phyloP scores from a whole-genome alignment of 495 filamentous ascomycete species.

The Penicillium paxilli region DNA sequence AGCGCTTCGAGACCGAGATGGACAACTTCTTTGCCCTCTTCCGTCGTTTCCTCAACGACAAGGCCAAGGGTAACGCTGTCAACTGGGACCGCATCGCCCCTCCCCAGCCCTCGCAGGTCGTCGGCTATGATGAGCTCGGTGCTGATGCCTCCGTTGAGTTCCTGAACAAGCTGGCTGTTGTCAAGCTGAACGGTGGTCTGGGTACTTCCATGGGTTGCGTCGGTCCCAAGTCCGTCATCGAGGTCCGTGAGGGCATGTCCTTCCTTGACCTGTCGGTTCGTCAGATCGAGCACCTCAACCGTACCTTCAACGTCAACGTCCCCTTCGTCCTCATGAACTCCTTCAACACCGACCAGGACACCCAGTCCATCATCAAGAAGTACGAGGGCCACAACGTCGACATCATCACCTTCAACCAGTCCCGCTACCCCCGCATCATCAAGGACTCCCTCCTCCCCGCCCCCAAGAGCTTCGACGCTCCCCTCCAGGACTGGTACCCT shows the following conservation, averaged over 20 bases:
- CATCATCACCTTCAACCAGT: conserved; percentile 99
- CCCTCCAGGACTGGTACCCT: conserved; percentile 97
- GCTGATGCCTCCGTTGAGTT: conserved; percentile 87
- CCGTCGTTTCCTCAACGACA: conserved; percentile 96
- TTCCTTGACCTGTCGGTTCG: conserved; percentile 99
- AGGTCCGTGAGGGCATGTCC: conserved; percentile 99
- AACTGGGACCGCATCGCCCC: conserved; percentile 96
- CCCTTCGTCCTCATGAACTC: conserved; percentile 99
- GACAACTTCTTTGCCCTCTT: conserved; percentile 99
- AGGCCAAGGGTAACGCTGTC: conserved; percentile 93
- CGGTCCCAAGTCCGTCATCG: conserved; percentile 98
- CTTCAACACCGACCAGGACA: conserved; percentile 99
- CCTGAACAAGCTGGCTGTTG: conserved; percentile 95
- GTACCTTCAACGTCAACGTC: conserved; percentile 94
- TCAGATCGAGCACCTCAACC: conserved; percentile 99
- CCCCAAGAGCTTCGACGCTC: conserved; percentile 84
- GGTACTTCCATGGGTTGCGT: conserved; percentile 99
- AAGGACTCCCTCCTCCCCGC: conserved; percentile 98
- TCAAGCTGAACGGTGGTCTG: conserved; percentile 99
- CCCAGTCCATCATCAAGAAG: conserved; percentile 99
- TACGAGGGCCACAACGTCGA: conserved; percentile 99
- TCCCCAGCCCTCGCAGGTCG: conserved; percentile 86
- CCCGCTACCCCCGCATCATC: conserved; percentile 92
- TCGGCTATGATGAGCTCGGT: conserved; percentile 84
- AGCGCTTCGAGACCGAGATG: conserved; percentile 97